A percentile compares a stretch with the other conserved stretches of the same genome.
Conservation (phyloP, 2,329 filamentous ascomycete species). For the Talaromyces sp. region DNA sequence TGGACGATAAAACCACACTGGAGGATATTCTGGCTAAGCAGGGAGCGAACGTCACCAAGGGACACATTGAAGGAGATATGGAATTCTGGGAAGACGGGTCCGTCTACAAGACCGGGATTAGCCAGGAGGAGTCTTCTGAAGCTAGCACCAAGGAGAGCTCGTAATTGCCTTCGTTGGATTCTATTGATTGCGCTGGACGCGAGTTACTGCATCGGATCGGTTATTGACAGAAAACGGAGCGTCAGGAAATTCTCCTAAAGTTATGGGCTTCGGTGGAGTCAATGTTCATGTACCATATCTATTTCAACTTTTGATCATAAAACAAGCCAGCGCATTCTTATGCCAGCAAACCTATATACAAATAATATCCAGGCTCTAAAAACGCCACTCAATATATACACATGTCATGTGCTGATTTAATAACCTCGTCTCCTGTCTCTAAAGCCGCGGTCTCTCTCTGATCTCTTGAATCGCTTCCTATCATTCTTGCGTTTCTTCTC, state of each 20-base stretch:
- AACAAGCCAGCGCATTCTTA: not conserved
- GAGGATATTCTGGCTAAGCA: constrained; percentile 39
- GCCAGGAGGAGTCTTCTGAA: constrained; percentile 15
- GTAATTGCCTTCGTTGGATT: not conserved
- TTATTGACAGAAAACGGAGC: not conserved
- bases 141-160: not conserved
- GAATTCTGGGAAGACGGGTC: constrained; percentile 84
- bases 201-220: not conserved
- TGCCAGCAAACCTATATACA: not conserved
- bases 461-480: constrained; percentile 76
- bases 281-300: not conserved
- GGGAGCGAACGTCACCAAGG: constrained; percentile 72
- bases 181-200: not conserved
- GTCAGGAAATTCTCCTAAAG: not conserved
- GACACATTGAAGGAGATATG: constrained; percentile 74
- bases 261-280: not conserved
- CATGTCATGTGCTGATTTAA: constrained; percentile 34
- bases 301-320: not conserved
- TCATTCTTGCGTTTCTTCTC: constrained; percentile 82
- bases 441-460: constrained; percentile 70
- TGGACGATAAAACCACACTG: constrained; percentile 37
- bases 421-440: constrained; percentile 68
- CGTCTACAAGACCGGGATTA: constrained; percentile 25
- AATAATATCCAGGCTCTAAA: not conserved
- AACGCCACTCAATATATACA: not conserved